These are phyloP conservation scores for Aureobasidium sp. DNA, from an alignment of 2,329 filamentous ascomycete genomes.

Conservation along the genomic window DNA sequence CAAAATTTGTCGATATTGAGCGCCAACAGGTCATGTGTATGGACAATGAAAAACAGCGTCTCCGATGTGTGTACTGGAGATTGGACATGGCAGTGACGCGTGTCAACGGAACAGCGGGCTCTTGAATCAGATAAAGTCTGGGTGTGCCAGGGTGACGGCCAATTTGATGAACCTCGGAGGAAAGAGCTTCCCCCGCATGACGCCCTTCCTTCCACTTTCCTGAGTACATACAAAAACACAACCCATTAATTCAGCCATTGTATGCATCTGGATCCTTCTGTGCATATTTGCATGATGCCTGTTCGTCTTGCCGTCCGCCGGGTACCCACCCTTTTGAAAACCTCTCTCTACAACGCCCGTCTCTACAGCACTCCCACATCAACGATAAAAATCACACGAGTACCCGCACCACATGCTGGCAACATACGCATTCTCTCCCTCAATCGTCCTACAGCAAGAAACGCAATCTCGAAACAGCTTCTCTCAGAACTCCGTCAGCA, in stretches of 20 bases:
- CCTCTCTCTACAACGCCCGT: neutral
- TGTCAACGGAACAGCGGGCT: neutral
- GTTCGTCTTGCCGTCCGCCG: neutral
- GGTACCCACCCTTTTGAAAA: neutral
- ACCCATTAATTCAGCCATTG: too few species aligned
- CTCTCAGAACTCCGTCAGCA: conserved; percentile 65
- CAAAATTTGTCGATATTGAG: neutral
- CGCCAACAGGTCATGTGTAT: neutral
- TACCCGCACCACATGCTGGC: conserved; percentile 71
- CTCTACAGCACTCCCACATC: conserved; percentile 21
- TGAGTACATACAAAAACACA: neutral
- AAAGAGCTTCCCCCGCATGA: conserved; percentile 14
- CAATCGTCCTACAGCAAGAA: conserved; percentile 76
- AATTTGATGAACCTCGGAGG: neutral
- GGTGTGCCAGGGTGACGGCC: neutral
- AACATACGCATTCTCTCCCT: conserved; percentile 83
- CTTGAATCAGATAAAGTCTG: neutral
- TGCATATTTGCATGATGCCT: neutral
- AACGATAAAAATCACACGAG: conserved; percentile 59
- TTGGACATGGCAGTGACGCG: neutral
- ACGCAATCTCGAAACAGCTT: conserved; percentile 79
- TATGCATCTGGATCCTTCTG: neutral
- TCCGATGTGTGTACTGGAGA: neutral
- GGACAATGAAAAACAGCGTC: neutral
- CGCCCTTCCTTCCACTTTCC: neutral